Base-by-base conservation (phyloP, 2,329 filamentous ascomycete genomes). In the Scolecobasidium constrictum region DNA sequence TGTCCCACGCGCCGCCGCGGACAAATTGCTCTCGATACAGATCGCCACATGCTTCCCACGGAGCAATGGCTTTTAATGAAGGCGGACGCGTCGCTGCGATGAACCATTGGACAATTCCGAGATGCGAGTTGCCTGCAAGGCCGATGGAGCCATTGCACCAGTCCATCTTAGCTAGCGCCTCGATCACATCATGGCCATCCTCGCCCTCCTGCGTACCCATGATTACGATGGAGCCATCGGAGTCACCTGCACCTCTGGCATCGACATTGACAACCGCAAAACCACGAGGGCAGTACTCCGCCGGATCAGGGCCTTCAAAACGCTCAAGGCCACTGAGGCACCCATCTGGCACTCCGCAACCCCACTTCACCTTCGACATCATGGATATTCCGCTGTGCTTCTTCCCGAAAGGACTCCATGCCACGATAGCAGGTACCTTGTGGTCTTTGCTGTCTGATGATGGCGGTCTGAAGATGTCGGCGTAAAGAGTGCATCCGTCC, bases 81-180 rank as follows among this genome's bases (percentile, higher is more conserved):
- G 49, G 49, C 11, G 48, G 49, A 6, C 43, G 21, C 33, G 44
- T 42, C 4, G 31, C 35, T 4, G 49, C 48, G 6, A 49, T 46
- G 18, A 23, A 33, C 50, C 50, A 52, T 33, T 53, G 50, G 4
- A 38, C 35, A 43, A 48, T 50, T 2, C 50, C 51, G 4, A 47
- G 40, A 21, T 49, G 50, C 2, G 56, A 59, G 40, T 59, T 61
- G 0, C 58, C 58, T 3, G 53, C 53, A 50, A 61, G 53, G 1
- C 55, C 58, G 2, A 57, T 47, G 4, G 48, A 60, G 4, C 57
- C 58, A 11, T 55, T 57, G 52, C 54, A 57, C 56, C 55, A 58
- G 1, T 47, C 37, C 42, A 52, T 49, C 18, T 47, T 26, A 2
- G 52, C 43, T 4, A 52, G 13, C 47, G 47, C 52, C 17, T 48